Conservation (phyloP, 78 protist genomes). For the Bodo saltans region DNA sequence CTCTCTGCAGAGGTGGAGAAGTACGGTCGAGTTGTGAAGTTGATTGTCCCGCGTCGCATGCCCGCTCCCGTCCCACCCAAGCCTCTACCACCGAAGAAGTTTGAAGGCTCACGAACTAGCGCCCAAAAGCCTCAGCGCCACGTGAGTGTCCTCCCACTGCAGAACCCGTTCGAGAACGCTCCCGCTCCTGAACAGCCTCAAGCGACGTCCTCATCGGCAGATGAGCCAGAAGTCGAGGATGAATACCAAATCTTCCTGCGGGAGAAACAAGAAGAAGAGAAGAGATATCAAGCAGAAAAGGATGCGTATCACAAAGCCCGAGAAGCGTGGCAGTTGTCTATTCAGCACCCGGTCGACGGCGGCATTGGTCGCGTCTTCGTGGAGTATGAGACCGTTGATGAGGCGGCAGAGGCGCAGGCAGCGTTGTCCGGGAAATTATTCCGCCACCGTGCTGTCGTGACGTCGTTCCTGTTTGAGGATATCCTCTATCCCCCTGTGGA, state of each 20-base stretch:
- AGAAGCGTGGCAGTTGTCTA: not conserved
- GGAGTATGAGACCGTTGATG: constrained; percentile 14
- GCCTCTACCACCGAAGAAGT: too few species aligned
- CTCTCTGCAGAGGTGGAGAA: not conserved
- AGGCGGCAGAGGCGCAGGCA: not conserved
- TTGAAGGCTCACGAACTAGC: too few species aligned
- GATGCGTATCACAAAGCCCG: not conserved
- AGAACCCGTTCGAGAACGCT: too few species aligned
- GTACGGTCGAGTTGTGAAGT: not conserved
- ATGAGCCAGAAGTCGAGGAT: too few species aligned
- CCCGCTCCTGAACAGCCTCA: too few species aligned
- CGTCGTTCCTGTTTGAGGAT: constrained; percentile 7
- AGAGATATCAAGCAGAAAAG: not conserved
- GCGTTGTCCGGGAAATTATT: not conserved
- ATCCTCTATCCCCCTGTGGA: not conserved
- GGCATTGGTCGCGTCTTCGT: not conserved
- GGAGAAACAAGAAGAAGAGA: not conserved
- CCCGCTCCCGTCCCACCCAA: not conserved
- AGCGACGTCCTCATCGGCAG: too few species aligned
- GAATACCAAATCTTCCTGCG: too few species aligned
- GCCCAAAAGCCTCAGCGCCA: too few species aligned
- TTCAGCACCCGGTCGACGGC: not conserved
- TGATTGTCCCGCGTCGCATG: not conserved
- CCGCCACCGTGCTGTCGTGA: not conserved
- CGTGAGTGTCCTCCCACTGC: too few species aligned